These are phyloP conservation scores for Leishmania arabica DNA, from an alignment of 208 protist genomes.

Conservation along the genomic window DNA sequence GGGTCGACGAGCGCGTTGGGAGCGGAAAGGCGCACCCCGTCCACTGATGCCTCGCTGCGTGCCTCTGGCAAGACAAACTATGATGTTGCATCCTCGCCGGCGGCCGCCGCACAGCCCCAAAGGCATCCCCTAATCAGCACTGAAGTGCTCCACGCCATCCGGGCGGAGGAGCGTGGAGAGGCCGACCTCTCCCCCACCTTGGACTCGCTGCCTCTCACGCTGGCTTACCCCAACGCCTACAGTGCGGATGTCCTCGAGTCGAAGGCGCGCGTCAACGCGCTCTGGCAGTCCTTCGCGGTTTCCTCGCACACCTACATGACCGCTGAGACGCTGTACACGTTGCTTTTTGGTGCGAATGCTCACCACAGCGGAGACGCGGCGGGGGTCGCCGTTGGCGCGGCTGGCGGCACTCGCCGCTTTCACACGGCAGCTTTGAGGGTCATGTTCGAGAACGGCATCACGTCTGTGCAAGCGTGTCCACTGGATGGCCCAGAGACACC, in stretches of 20 bases:
- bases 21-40: not conserved
- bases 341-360: slow-evolving; percentile 42
- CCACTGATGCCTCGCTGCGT: not conserved
- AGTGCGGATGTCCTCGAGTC: slow-evolving; percentile 43
- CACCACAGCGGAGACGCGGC: not conserved
- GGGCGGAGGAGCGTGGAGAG: not conserved
- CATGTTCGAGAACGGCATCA: slow-evolving; percentile 50
- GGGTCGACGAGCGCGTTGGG: not conserved
- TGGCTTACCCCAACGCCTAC: slow-evolving; percentile 47
- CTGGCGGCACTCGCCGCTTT: slow-evolving; percentile 7
- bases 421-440: slow-evolving; percentile 35
- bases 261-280: slow-evolving; percentile 44
- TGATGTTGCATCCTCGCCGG: not conserved
- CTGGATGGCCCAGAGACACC: slow-evolving; percentile 44
- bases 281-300: slow-evolving; percentile 58
- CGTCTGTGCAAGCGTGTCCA: slow-evolving; percentile 54
- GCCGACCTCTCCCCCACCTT: not conserved
- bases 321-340: slow-evolving; percentile 52
- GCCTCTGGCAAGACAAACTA: not conserved
- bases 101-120: not conserved
- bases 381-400: not conserved
- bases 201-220: slow-evolving; percentile 15
- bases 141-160: slow-evolving; percentile 6
- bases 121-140: slow-evolving; percentile 15
- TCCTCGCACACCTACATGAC: slow-evolving; percentile 53